Base-by-base conservation (phyloP, 176 grass and related monocot genomes). In the Calamus simplicifolius region DNA sequence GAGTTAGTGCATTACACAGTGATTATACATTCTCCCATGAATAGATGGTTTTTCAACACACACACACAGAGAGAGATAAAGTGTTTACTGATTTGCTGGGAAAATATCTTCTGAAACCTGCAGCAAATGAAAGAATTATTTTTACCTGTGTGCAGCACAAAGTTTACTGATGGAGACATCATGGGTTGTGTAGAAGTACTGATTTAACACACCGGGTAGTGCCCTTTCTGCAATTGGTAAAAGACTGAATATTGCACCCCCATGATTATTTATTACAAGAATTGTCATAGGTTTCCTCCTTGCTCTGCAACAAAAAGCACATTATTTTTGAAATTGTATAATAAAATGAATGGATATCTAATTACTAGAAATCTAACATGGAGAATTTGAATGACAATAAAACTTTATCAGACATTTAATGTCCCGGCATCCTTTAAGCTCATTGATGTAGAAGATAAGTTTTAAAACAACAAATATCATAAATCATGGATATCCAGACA, bases 221-320 rank as follows among this genome's bases (percentile, higher is more conserved):
- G 83, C 54, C 57, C 57, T 77, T 59, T 90, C 71, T 29, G 86
- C 86, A 76, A 96, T 35, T 61, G 91, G 91, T 56, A 96, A 72
- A 84, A 96, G 83, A 66, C 91, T 90, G 70, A 96, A 96, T 70
- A 96, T 96, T 68, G 86, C 91, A 77, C 91, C 91, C 18, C 91
- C 91, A 85, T 96, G 91, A 50, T 96, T 96, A 73, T 96, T 96
- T 57, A 82, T 81, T 62, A 90, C 86, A 74, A 96, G 67, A 69
- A 90, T 58, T 35, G 74, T 96, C 63, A 96, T 80, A 54, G 91
- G 83, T 68, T 96, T 87, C 75, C 86, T 81, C 57, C 16, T 69
- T 23, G 18, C 23, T 74, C 91, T 96, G 77, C 72, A 90, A 51
- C 59, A 84, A 75, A 71, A 53, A 29, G 64, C 70, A n/a, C 64